Base-by-base conservation (phyloP, 1,284 basidiomycete species). In the Tilletia horrida region DNA sequence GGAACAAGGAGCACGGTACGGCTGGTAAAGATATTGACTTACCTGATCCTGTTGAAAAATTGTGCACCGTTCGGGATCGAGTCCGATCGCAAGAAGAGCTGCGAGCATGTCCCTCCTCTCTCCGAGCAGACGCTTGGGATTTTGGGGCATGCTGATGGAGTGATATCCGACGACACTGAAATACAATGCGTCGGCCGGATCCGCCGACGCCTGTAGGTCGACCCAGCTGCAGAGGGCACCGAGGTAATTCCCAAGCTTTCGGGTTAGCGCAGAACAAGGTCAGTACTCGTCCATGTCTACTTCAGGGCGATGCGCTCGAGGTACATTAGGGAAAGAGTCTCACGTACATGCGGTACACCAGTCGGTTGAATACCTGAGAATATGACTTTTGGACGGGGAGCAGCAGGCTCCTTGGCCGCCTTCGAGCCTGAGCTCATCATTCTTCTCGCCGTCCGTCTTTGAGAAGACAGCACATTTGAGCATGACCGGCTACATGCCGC, bases 211-310 rank as follows among this genome's bases (percentile, higher is more conserved):
- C 80, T 93, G 91, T 16, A 94, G 84, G 64, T 87, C 86, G 43
- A 92, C 89, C 93, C 93, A 96, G 81, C 92, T 93, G 40, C 87
- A 86, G 21, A 95, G 85, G 0, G 93, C 93, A 6, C 94, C 94
- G 1, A 97, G 86, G 76, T 93, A 92, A 82, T 97, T 97, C 55
- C 94, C 94, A 75, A 97, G 85, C 92, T 96, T 69, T 13, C 6
- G 21, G 23, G 21, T 6, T 0, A 31, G 23, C 16, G 50, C 55
- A 43, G 31, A 62, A 18, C 25, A 13, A 43, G 31, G 16, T 23
- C 4, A 13, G 23, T 23, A 16, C 27, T 4, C n/a, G 42, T 27
- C 25, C 16, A n/a, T 3, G 27, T 35, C 42, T 59, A 11, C 23
- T n/a, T n/a, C n/a, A n/a, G n/a, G n/a, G n/a, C n/a, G n/a, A n/a